Evolutionary conservation across 2,329 filamentous ascomycete species (phyloP).

Genomic region (Botrytis tulipae): DNA sequence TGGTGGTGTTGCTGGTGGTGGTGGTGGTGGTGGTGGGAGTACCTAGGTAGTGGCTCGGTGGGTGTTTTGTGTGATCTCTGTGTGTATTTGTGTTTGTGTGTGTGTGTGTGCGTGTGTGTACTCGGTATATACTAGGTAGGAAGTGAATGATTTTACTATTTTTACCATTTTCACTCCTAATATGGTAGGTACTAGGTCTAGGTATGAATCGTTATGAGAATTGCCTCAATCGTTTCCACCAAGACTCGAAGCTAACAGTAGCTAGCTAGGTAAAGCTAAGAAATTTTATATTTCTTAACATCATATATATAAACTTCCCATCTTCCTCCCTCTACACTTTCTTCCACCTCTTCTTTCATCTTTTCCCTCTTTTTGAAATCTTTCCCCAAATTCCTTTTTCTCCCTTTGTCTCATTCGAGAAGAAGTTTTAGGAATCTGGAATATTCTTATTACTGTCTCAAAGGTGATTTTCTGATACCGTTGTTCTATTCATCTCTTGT

Average conservation of each 20-base stretch:
- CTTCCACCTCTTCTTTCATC: background rate
- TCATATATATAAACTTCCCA: constrained; percentile 4
- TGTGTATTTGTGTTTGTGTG: background rate
- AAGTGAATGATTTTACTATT: background rate
- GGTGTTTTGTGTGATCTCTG: background rate
- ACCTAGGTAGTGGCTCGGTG: background rate
- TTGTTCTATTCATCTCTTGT: background rate
- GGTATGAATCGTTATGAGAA: background rate
- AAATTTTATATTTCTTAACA: background rate
- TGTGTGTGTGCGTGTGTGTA: background rate
- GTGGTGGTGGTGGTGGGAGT: background rate
- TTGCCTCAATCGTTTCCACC: background rate
- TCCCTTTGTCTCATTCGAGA: background rate
- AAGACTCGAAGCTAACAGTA: background rate
- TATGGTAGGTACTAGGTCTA: background rate
- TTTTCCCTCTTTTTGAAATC: background rate
- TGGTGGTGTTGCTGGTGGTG: background rate
- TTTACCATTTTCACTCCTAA: too few species aligned
- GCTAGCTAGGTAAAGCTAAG: background rate
- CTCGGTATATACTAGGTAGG: background rate
- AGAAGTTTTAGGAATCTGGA: background rate
- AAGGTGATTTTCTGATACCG: background rate
- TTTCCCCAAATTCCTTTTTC: background rate
- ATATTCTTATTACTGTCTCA: background rate
- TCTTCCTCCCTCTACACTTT: background rate